Percentiles rank a stretch among this genome's conserved stretches.
These are phyloP conservation scores for Penicillium salamii DNA, from an alignment of 495 filamentous ascomycete genomes.

Conservation along the genomic window DNA sequence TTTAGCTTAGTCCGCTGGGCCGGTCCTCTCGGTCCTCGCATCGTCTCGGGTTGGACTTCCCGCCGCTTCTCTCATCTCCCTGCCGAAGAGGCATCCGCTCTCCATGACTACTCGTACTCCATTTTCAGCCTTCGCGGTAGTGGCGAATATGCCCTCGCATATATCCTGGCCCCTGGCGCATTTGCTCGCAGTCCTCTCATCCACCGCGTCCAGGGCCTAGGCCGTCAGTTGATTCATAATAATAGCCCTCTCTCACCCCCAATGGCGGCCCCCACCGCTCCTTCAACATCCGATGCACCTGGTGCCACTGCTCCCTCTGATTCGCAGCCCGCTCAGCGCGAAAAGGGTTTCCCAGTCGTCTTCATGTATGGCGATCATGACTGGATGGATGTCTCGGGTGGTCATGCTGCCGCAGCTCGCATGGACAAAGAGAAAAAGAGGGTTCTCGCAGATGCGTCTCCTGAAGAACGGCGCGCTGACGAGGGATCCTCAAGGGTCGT, in stretches of 20 bases:
- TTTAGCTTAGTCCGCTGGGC: constrained; percentile 86
- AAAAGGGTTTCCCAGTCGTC: constrained; percentile 79
- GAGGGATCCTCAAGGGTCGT: constrained; percentile 82
- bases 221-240: constrained; percentile 56
- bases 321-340: constrained; percentile 38
- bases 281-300: constrained; percentile 9
- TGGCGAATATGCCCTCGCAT: constrained; percentile 91
- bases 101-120: constrained; percentile 90
- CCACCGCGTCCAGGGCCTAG: constrained; percentile 80
- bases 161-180: constrained; percentile 89
- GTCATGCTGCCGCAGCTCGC: constrained; percentile 76
- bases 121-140: constrained; percentile 92
- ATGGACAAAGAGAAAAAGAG: constrained; percentile 64
- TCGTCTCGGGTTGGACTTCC: constrained; percentile 93
- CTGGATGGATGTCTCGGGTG: constrained; percentile 96
- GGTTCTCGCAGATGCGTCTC: constrained; percentile 54
- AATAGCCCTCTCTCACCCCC: constrained; percentile 11
- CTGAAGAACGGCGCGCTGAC: constrained; percentile 67
- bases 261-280: constrained; percentile 6
- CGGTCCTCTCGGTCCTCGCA: constrained; percentile 85
- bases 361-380: constrained; percentile 96
- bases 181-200: constrained; percentile 88
- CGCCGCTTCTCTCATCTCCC: constrained; percentile 89
- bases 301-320: constrained; percentile 4
- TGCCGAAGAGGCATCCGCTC: constrained; percentile 71